Evolutionary conservation across 228 moss, liverwort and hornwort species (phyloP).

Genomic region (Sphagnum magellanicum): DNA sequence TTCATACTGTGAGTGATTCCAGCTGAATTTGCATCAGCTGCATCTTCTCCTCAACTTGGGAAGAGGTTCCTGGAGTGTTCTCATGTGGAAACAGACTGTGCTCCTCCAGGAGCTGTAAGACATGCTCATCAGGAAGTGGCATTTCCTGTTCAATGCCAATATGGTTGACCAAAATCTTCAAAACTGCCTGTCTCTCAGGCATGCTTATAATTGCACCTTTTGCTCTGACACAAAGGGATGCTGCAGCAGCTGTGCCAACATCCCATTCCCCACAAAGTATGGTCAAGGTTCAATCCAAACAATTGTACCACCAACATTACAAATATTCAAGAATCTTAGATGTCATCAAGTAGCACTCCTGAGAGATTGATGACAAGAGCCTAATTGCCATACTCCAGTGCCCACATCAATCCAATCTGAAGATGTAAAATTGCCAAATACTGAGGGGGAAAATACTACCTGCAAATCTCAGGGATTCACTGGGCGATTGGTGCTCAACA

Average conservation of each 20-base stretch:
- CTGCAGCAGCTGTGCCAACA: constrained; percentile 61
- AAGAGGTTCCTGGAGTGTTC: constrained; percentile 6
- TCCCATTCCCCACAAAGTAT: neutral
- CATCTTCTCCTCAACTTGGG: constrained; percentile 5
- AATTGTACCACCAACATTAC: neutral
- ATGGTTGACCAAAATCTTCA: constrained; percentile 58
- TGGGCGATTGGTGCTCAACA: constrained; percentile 59
- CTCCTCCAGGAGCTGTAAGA: constrained; percentile 10
- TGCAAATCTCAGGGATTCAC: constrained; percentile 85
- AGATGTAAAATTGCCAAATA: neutral
- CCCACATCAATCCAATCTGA: neutral
- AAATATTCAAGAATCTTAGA: neutral
- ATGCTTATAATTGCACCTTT: constrained; percentile 91
- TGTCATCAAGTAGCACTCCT: neutral
- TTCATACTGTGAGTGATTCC: neutral
- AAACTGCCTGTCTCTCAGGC: constrained; percentile 69
- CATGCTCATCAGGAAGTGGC: constrained; percentile 8
- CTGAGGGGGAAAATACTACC: constrained; percentile 23
- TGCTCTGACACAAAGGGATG: constrained; percentile 65
- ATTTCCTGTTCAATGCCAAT: constrained; percentile 20
- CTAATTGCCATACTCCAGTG: neutral
- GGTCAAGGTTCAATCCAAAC: neutral
- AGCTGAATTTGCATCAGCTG: neutral
- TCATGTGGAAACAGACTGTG: constrained; percentile 1
- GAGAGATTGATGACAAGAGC: neutral